These are phyloP conservation scores for Podila horticola DNA, from an alignment of 192 early-diverging fungal genomes.

Conservation along the genomic window DNA sequence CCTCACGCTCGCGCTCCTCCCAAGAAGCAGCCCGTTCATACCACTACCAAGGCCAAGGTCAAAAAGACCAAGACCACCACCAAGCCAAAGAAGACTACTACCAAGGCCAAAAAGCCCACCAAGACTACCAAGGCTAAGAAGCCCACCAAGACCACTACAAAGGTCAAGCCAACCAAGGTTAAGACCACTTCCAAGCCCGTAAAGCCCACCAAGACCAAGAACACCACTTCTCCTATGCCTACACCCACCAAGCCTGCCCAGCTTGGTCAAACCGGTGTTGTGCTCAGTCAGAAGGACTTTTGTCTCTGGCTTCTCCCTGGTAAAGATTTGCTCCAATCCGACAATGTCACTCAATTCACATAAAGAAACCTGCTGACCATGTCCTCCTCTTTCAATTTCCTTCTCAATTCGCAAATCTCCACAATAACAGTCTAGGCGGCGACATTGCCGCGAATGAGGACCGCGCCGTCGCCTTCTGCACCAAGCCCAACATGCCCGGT, in stretches of 20 bases:
- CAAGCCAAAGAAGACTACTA: not conserved
- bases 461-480: slow-evolving; percentile 49
- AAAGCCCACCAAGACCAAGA: slow-evolving; percentile 4
- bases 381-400: too few species aligned
- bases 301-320: slow-evolving; percentile 39
- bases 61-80: not conserved
- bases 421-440: slow-evolving; percentile 5
- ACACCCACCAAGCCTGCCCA: not conserved
- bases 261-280: slow-evolving; percentile 21
- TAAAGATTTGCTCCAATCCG: too few species aligned
- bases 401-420: too few species aligned
- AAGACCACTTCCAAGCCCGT: not conserved
- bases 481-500: slow-evolving; percentile 14
- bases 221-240: not conserved
- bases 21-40: not conserved
- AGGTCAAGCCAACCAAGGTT: not conserved
- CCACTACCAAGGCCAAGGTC: not conserved
- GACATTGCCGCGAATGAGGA: slow-evolving; percentile 35
- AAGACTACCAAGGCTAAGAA: not conserved
- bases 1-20: not conserved
- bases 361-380: too few species aligned
- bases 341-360: too few species aligned
- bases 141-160: slow-evolving; percentile 5
- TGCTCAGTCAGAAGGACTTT: slow-evolving; percentile 25
- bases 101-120: not conserved